Base-by-base conservation (phyloP, 371 early-diverging fungal species). In the Coemansia sp. region DNA sequence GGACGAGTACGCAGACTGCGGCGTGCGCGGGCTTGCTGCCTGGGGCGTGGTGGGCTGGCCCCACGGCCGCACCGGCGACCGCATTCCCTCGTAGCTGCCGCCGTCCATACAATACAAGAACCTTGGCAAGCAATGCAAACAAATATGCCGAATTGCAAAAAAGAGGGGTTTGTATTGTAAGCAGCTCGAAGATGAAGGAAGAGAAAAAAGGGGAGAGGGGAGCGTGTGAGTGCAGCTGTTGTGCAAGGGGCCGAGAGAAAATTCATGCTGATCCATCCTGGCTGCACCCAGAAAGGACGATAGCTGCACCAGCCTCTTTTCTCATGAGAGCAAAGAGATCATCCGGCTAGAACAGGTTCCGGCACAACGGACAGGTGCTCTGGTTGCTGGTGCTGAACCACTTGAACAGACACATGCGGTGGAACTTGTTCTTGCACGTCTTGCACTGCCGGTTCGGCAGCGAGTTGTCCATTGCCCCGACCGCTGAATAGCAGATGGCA, bases 401-500 rank as follows among this genome's bases (percentile, higher is more conserved):
- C 86, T 90, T 95, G 83, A 87, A 95, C 54, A 98, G 77, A 79
- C 99, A 98, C 47, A 92, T 86, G 4, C 92, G 85, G 65, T 98
- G 99, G 86, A 94, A 98, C 65, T 87, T 84, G 80, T 97, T 89
- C 79, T 95, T 95, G 81, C 98, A 98, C 0, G 96, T 96, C 57
- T 85, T 84, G 82, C 98, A 98, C 48, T 87, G 86, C 78, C 93
- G 93, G 59, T 79, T 88, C 32, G 98, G 98, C 70, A 96, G 80
- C n/a, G 91, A 85, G 56, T 90, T 84, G 79, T 94, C 96, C 64
- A 89, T 82, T 4, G 88, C 84, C 54, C 94, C 90, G 50, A 98
- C 89, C 48, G 96, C 88, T 11, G 93, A 93, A 74, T 96, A 98
- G 78, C 98, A 98, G 65, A 96, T 96, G 1, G 94, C 87, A 76